Evolutionary conservation across 345 rosid species (phyloP).

Genomic region (Carallia brachiata): DNA sequence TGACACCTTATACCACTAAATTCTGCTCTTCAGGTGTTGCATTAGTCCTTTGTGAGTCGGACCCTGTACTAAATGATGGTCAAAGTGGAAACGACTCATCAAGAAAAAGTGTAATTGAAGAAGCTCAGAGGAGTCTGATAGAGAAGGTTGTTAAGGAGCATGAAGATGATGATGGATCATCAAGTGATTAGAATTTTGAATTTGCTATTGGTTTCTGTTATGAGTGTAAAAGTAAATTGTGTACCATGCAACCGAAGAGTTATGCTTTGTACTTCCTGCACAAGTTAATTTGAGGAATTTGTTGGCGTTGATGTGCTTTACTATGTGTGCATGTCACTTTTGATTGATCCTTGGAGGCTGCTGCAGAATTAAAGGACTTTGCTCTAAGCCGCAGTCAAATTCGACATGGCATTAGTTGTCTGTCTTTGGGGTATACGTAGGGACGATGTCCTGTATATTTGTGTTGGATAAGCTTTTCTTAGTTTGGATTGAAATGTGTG

Average conservation of each 20-base stretch:
- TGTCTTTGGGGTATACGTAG: no score
- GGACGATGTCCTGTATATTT: no score
- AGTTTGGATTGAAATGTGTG: no score
- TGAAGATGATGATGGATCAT: conserved; percentile 69
- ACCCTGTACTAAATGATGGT: conserved; percentile 87
- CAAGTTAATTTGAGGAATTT: no score
- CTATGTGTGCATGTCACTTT: no score
- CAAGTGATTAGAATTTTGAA: conserved; percentile 61
- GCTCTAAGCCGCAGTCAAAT: no score
- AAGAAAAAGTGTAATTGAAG: conserved; percentile 72
- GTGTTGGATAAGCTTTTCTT: no score
- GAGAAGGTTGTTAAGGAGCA: conserved; percentile 85
- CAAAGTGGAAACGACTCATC: conserved; percentile 70
- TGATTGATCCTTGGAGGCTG: no score
- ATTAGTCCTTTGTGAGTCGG: conserved; percentile 84
- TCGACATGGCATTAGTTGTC: no score
- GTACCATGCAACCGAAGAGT: background rate
- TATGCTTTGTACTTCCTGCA: no score
- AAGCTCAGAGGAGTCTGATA: conserved; percentile 70
- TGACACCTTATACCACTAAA: background rate
- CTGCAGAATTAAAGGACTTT: no score
- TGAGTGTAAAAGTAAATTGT: background rate
- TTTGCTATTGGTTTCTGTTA: conserved; percentile 11
- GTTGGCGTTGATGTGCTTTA: no score
- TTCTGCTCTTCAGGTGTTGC: conserved; percentile 68